These are phyloP conservation scores for Rhynchospora pubera DNA, from an alignment of 176 grass and related monocot species.

Conservation along the genomic window DNA sequence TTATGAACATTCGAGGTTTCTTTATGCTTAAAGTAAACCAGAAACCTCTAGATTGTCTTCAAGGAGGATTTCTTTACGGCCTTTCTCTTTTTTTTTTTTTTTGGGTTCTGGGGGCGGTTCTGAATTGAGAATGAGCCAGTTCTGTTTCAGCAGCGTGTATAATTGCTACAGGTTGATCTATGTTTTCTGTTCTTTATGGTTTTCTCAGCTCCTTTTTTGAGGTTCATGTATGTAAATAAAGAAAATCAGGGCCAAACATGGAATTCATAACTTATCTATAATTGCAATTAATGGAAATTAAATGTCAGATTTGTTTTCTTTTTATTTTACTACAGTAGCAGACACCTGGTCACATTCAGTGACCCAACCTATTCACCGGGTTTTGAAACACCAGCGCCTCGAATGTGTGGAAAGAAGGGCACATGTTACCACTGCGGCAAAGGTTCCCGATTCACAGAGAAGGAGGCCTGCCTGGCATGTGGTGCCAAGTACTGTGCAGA, in stretches of 20 bases:
- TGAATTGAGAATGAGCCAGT: not conserved
- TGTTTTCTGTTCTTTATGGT: not conserved
- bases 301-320: not conserved
- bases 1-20: not conserved
- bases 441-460: slow-evolving; percentile 55
- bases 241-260: not conserved
- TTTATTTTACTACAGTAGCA: not conserved
- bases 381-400: not conserved
- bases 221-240: not conserved
- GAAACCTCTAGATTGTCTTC: not conserved
- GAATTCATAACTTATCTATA: not conserved
- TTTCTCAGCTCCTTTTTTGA: not conserved
- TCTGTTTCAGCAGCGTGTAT: not conserved
- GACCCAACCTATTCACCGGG: not conserved
- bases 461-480: slow-evolving; percentile 69
- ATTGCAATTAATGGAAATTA: not conserved
- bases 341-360: not conserved
- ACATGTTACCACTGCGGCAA: slow-evolving; percentile 73
- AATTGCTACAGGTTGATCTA: not conserved
- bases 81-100: not conserved
- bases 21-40: not conserved
- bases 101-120: not conserved
- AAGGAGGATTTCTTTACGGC: not conserved
- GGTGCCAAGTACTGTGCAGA: slow-evolving; percentile 60
- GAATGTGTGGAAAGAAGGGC: slow-evolving; percentile 16